A percentile compares a stretch with the other conserved stretches of the same genome.
These are phyloP conservation scores for Pascua sp. DNA, from an alignment of 1,284 basidiomycete species.

Conservation along the genomic window DNA sequence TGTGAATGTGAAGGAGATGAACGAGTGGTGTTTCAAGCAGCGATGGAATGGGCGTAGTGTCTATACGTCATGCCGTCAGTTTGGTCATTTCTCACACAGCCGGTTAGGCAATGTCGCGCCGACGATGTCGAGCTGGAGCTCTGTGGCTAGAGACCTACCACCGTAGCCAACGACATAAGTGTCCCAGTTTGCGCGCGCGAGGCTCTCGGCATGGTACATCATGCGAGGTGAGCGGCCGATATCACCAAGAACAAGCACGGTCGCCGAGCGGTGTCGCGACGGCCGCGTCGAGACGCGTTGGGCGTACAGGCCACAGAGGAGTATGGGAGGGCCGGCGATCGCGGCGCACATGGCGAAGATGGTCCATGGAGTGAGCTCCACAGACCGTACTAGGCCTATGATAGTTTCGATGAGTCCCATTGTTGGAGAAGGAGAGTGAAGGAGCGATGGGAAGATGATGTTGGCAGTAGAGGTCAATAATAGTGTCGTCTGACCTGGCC, in stretches of 20 bases:
- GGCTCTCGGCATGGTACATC: constrained; percentile 97
- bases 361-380: constrained; percentile 1
- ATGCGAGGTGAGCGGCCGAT: constrained; percentile 92
- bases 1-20: constrained; percentile 63
- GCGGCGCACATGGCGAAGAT: constrained; percentile 9
- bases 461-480: too few relatives aligned
- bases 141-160: constrained; percentile 55
- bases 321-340: constrained; percentile 7
- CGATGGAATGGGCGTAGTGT: constrained; percentile 67
- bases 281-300: constrained; percentile 17
- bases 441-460: not conserved
- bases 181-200: constrained; percentile 73
- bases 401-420: too few relatives aligned
- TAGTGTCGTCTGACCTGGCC: too few relatives aligned
- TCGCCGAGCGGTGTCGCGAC: constrained; percentile 56
- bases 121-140: too few relatives aligned
- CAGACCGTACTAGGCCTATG: too few relatives aligned
- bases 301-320: constrained; percentile 10
- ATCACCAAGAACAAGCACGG: constrained; percentile 90
- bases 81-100: too few relatives aligned
- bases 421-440: not conserved
- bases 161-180: constrained; percentile 82
- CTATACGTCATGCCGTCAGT: constrained; percentile 53
- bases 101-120: not conserved
- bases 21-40: constrained; percentile 64